These are phyloP conservation scores for Neurospora tetrasperma DNA, from an alignment of 495 filamentous ascomycete species.

Conservation along the genomic window DNA sequence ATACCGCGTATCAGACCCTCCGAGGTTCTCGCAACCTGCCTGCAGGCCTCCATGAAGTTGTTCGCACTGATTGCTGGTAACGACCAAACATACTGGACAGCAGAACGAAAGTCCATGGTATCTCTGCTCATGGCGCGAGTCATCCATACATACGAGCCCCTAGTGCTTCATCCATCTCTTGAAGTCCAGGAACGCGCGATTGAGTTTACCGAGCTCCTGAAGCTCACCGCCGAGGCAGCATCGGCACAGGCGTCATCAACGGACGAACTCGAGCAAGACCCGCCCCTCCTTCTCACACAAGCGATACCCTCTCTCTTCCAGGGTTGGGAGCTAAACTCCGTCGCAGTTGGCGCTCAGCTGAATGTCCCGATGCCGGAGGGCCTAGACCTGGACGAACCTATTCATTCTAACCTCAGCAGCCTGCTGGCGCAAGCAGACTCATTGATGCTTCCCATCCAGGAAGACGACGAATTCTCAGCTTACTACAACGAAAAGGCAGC, in stretches of 20 bases:
- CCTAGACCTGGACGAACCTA: slow-evolving; percentile 66
- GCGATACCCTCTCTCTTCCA: slow-evolving; percentile 79
- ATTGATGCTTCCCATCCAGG: slow-evolving; percentile 38
- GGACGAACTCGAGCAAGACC: slow-evolving; percentile 45
- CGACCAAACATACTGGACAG: slow-evolving; percentile 47
- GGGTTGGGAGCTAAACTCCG: slow-evolving; percentile 83
- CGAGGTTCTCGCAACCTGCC: slow-evolving; percentile 56
- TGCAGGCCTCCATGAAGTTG: slow-evolving; percentile 84
- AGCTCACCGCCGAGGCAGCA: slow-evolving; percentile 71
- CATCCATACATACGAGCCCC: slow-evolving; percentile 66
- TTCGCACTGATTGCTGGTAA: slow-evolving; percentile 56
- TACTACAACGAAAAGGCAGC: slow-evolving; percentile 59
- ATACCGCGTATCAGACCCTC: slow-evolving; percentile 45
- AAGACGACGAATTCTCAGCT: slow-evolving; percentile 53
- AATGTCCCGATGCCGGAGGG: slow-evolving; percentile 73
- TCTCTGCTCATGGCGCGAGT: slow-evolving; percentile 68
- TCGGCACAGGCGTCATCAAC: slow-evolving; percentile 48
- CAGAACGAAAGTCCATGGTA: slow-evolving; percentile 54
- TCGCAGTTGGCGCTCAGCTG: slow-evolving; percentile 69
- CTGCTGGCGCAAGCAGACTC: slow-evolving; percentile 53
- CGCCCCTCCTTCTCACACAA: slow-evolving; percentile 73
- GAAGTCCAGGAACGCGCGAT: slow-evolving; percentile 96
- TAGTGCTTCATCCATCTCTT: slow-evolving; percentile 70
- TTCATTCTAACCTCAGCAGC: slow-evolving; percentile 60
- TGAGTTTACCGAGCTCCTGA: slow-evolving; percentile 81